A percentile compares a stretch with the other conserved stretches of the same genome.
phyloP scores from a whole-genome alignment of 768 basidiomycete genomes.

The Tylopilus rubrobrunneus region DNA sequence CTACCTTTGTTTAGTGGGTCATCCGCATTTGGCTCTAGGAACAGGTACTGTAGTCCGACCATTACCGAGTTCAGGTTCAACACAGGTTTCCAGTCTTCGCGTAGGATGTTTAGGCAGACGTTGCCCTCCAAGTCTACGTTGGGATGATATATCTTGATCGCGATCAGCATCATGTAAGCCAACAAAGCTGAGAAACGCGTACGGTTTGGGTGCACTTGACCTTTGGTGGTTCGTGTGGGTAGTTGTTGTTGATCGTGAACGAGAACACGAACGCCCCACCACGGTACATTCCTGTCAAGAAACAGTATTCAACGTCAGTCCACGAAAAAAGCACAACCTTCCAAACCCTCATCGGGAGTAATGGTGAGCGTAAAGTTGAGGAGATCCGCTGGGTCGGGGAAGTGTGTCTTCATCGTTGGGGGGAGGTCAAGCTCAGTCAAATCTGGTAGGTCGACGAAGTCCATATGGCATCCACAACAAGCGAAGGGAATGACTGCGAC shows the following conservation, averaged over 20 bases:
- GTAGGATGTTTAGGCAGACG: slow-evolving; percentile 95
- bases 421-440: slow-evolving; percentile 96
- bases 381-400: slow-evolving; percentile 89
- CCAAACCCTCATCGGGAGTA: slow-evolving; percentile 90
- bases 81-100: slow-evolving; percentile 99
- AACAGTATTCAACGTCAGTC: slow-evolving; percentile 2
- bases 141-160: slow-evolving; percentile 89
- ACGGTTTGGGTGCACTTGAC: slow-evolving; percentile 97
- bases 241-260: slow-evolving; percentile 94
- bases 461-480: neutral
- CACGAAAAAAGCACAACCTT: neutral
- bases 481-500: neutral
- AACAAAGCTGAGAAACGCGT: slow-evolving; percentile 25
- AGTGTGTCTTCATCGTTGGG: slow-evolving; percentile 91
- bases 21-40: slow-evolving; percentile 97
- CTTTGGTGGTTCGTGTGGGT: slow-evolving; percentile 98
- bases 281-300: slow-evolving; percentile 87
- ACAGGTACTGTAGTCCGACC: slow-evolving; percentile 97
- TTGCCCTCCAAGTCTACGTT: slow-evolving; percentile 98
- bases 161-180: slow-evolving; percentile 4
- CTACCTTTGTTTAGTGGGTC: slow-evolving; percentile 97
- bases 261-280: slow-evolving; percentile 92
- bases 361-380: slow-evolving; percentile 96
- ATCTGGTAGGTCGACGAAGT: slow-evolving; percentile 46
- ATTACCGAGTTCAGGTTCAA: slow-evolving; percentile 96